A percentile compares a stretch with the other conserved stretches of the same genome.
Evolutionary conservation across 108 stramenopile genomes (phyloP).

Genomic region (Cyclostephanos invisitatus): DNA sequence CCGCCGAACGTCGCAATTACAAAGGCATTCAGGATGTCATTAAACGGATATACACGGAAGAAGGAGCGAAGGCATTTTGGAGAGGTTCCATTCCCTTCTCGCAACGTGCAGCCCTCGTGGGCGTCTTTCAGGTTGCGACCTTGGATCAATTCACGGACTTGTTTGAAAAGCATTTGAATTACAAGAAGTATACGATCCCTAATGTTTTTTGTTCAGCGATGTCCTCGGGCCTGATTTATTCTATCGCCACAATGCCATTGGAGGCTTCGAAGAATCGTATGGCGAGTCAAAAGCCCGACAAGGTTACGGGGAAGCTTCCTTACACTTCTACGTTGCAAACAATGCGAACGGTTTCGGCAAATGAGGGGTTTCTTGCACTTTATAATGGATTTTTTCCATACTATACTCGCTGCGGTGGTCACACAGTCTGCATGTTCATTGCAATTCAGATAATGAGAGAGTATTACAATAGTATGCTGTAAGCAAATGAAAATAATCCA

Average conservation of each 20-base stretch:
- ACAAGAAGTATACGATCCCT: slow-evolving; percentile 77
- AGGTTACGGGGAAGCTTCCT: slow-evolving; percentile 74
- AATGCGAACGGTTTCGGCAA: slow-evolving; percentile 59
- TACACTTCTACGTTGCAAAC: slow-evolving; percentile 88
- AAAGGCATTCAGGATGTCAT: slow-evolving; percentile 75
- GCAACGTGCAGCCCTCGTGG: slow-evolving; percentile 90
- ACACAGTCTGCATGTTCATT: slow-evolving; percentile 94
- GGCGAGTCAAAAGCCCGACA: slow-evolving; percentile 87
- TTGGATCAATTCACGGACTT: slow-evolving; percentile 92
- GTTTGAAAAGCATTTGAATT: slow-evolving; percentile 60
- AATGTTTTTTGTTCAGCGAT: slow-evolving; percentile 93
- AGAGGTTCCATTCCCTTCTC: slow-evolving; percentile 90
- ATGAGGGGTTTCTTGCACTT: slow-evolving; percentile 81
- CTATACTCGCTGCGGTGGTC: slow-evolving; percentile 93
- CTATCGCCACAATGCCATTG: slow-evolving; percentile 92
- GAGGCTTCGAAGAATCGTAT: slow-evolving; percentile 94
- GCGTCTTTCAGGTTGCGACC: slow-evolving; percentile 93
- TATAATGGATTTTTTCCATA: slow-evolving; percentile 92
- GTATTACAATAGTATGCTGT: slow-evolving; percentile 48
- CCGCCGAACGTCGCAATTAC: slow-evolving; percentile 84
- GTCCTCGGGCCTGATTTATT: slow-evolving; percentile 92
- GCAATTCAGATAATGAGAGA: slow-evolving; percentile 83
- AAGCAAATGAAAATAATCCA: not conserved
- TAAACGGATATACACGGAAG: slow-evolving; percentile 75
- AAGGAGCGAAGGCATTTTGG: slow-evolving; percentile 89